phyloP scores from a whole-genome alignment of 306 rosid genomes.

The Rubus idaeus region DNA sequence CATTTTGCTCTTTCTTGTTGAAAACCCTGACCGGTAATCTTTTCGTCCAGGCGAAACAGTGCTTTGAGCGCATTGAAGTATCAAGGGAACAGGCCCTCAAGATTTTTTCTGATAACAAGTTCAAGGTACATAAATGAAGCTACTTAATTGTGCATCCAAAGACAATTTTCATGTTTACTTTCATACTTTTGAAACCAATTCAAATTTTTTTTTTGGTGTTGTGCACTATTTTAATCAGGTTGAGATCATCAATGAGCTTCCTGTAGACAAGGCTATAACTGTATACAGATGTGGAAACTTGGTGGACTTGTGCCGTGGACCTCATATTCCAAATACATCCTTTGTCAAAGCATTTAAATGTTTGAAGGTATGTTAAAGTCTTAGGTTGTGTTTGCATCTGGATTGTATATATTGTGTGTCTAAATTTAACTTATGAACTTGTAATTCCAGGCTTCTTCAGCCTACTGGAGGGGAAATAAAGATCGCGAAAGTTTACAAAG shows the following conservation, averaged over 20 bases:
- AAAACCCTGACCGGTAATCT: background rate
- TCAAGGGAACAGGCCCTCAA: conserved; percentile 77
- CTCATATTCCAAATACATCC: conserved; percentile 95
- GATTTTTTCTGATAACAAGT: conserved; percentile 74
- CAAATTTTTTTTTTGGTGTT: too few relatives aligned
- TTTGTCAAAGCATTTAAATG: conserved; percentile 90
- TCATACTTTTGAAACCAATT: background rate
- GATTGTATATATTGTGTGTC: background rate
- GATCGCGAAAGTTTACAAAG: conserved; percentile 89
- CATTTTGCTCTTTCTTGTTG: background rate
- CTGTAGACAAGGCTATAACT: conserved; percentile 82
- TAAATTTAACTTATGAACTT: conserved; percentile 18
- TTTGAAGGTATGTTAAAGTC: conserved; percentile 54
- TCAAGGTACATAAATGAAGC: conserved; percentile 57
- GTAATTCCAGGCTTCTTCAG: conserved; percentile 83
- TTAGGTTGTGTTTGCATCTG: conserved; percentile 3
- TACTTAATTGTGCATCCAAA: background rate
- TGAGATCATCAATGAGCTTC: conserved; percentile 89
- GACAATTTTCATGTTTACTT: background rate
- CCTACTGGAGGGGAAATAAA: conserved; percentile 92
- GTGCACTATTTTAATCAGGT: conserved; percentile 44
- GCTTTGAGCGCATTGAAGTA: conserved; percentile 92
- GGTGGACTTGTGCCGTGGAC: conserved; percentile 93
- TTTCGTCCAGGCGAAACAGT: conserved; percentile 65
- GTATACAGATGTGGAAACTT: conserved; percentile 93